These are phyloP conservation scores for Moesziomyces globuligerus DNA, from an alignment of 1,284 basidiomycete species.

Conservation along the genomic window DNA sequence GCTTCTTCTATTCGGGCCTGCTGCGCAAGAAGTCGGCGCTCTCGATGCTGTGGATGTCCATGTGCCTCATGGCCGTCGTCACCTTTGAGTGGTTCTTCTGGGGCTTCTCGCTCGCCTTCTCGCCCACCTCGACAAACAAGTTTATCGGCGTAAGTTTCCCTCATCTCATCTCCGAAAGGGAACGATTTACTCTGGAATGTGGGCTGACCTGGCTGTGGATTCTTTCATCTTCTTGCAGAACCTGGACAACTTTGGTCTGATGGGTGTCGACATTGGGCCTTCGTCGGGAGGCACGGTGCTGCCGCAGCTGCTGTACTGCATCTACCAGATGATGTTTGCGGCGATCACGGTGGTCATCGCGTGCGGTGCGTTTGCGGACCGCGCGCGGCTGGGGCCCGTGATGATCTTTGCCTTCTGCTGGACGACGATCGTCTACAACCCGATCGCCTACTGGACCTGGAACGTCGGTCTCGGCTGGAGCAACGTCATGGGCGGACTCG, in stretches of 20 bases:
- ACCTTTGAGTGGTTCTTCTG: constrained; percentile 74
- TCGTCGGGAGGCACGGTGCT: constrained; percentile 71
- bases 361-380: constrained; percentile 90
- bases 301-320: constrained; percentile 84
- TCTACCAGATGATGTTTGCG: constrained; percentile 91
- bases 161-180: not conserved
- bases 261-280: constrained; percentile 79
- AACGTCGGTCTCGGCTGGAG: constrained; percentile 63
- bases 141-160: constrained; percentile 70
- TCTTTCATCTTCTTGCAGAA: constrained; percentile 69
- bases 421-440: constrained; percentile 85
- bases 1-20: constrained; percentile 86
- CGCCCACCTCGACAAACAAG: constrained; percentile 61
- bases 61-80: constrained; percentile 80
- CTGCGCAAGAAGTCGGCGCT: constrained; percentile 88
- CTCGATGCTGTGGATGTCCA: constrained; percentile 86
- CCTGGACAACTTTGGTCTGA: constrained; percentile 81
- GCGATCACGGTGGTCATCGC: constrained; percentile 76
- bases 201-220: no score
- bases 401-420: constrained; percentile 87
- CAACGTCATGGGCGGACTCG: constrained; percentile 66
- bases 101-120: constrained; percentile 69
- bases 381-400: constrained; percentile 84
- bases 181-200: not conserved
- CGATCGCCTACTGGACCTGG: constrained; percentile 67